Conservation (phyloP, 352 stramenopile genomes). For the Globisporangium rhizosaccharum region DNA sequence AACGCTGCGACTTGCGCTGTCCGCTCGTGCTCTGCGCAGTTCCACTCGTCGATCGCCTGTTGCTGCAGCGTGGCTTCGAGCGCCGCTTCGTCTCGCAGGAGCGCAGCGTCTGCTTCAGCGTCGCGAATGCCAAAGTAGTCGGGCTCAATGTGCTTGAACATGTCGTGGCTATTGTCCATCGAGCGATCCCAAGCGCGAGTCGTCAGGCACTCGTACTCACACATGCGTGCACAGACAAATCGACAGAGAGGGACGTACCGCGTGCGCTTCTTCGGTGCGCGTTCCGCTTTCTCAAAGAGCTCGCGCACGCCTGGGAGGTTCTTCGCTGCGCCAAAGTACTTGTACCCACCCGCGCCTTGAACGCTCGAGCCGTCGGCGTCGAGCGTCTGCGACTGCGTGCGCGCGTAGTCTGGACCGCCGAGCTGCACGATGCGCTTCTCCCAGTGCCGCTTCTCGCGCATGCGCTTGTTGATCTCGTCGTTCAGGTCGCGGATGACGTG, state of each 20-base stretch:
- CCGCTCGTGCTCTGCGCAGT: conserved; percentile 38
- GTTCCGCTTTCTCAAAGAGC: conserved; percentile 86
- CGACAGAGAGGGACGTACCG: conserved; percentile 11
- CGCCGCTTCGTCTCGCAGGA: conserved; percentile 39
- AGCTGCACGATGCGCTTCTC: conserved; percentile 87
- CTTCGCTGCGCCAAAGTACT: conserved; percentile 97
- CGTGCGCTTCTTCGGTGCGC: conserved; percentile 48
- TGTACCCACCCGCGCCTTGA: conserved; percentile 83
- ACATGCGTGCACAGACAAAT: background rate
- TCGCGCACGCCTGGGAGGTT: conserved; percentile 94
- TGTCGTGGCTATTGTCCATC: conserved; percentile 44
- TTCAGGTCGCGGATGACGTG: conserved; percentile 97
- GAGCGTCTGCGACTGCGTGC: conserved; percentile 73
- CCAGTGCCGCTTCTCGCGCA: conserved; percentile 91
- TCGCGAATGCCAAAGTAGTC: conserved; percentile 81
- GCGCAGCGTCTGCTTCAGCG: background rate
- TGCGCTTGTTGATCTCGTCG: conserved; percentile 98
- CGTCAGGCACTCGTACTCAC: background rate
- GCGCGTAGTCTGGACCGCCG: conserved; percentile 85
- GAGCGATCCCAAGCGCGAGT: too few relatives aligned
- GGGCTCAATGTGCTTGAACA: conserved; percentile 88
- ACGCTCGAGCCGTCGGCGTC: conserved; percentile 68
- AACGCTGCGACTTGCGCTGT: conserved; percentile 29
- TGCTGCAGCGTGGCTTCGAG: conserved; percentile 42
- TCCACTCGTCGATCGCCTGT: conserved; percentile 50